phyloP scores from a whole-genome alignment of 1,284 basidiomycete genomes.

The Abortiporus biennis region DNA sequence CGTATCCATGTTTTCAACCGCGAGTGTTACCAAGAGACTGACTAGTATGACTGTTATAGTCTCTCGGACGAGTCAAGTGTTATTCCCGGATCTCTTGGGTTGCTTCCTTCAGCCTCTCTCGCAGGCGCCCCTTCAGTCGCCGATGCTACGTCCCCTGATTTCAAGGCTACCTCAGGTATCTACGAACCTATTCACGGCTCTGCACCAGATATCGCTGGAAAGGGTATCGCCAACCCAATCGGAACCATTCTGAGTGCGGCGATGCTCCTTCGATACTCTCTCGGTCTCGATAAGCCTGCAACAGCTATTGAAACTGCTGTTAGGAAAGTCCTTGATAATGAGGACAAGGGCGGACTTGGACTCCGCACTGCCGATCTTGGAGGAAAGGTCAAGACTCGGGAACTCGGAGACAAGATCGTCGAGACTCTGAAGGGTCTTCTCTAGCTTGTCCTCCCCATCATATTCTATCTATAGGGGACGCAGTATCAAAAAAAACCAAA shows the following conservation, averaged over 20 bases:
- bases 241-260: conserved; percentile 97
- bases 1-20: conserved; percentile 25
- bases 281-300: conserved; percentile 82
- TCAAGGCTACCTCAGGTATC: conserved; percentile 76
- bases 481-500: no score
- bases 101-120: conserved; percentile 93
- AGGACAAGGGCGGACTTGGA: conserved; percentile 69
- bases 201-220: conserved; percentile 93
- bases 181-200: conserved; percentile 98
- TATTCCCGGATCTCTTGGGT: conserved; percentile 94
- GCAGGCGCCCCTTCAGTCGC: conserved; percentile 77
- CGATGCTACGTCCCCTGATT: conserved; percentile 55
- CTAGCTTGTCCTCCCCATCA: no score
- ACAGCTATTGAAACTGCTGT: conserved; percentile 86
- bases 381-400: conserved; percentile 67
- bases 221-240: conserved; percentile 95
- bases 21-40: not conserved
- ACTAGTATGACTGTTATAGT: conserved; percentile 34
- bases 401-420: conserved; percentile 84
- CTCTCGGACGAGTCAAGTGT: conserved; percentile 96
- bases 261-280: conserved; percentile 92
- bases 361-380: conserved; percentile 87
- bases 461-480: no score
- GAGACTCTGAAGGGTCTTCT: conserved; percentile 68
- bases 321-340: conserved; percentile 78